Evolutionary conservation across 2,329 filamentous ascomycete species (phyloP).

Genomic region (Phialophora chinensis): DNA sequence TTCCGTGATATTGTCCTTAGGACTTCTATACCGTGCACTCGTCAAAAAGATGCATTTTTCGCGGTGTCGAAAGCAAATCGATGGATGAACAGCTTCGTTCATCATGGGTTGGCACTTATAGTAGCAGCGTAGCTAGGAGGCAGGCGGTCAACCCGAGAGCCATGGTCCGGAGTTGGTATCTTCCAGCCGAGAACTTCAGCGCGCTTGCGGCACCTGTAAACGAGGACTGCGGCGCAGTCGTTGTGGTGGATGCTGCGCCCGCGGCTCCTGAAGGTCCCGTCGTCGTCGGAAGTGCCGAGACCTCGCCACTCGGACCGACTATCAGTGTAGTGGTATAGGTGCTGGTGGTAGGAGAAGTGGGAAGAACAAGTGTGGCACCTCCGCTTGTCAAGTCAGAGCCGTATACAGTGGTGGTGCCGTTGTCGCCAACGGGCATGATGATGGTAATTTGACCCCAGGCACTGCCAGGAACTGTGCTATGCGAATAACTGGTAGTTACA

Average conservation of each 20-base stretch:
- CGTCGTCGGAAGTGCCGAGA: constrained; percentile 1
- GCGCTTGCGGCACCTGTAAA: constrained; percentile 23
- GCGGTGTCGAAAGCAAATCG: constrained; percentile 5
- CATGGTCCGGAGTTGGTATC: not conserved
- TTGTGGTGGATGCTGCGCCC: not conserved
- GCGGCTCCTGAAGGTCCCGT: not conserved
- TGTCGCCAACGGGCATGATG: constrained; percentile 27
- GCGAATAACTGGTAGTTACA: constrained; percentile 24
- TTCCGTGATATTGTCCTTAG: not conserved
- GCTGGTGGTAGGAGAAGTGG: constrained; percentile 21
- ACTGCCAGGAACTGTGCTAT: constrained; percentile 14
- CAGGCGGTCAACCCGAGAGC: constrained; percentile 8
- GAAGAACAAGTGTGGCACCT: constrained; percentile 30
- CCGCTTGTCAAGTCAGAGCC: constrained; percentile 28
- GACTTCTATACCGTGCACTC: constrained; percentile 10
- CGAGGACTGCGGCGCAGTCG: constrained; percentile 9
- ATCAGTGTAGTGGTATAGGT: constrained; percentile 25
- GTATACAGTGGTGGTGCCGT: constrained; percentile 33
- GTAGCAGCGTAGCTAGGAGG: constrained; percentile 2
- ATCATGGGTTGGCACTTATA: not conserved
- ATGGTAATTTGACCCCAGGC: constrained; percentile 25
- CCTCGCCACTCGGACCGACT: constrained; percentile 6
- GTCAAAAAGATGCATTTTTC: constrained; percentile 5
- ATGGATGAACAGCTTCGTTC: not conserved
- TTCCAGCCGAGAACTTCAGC: constrained; percentile 3